These are phyloP conservation scores for Podospora bellae-mahoneyi DNA, from an alignment of 495 filamentous ascomycete genomes.

Conservation along the genomic window DNA sequence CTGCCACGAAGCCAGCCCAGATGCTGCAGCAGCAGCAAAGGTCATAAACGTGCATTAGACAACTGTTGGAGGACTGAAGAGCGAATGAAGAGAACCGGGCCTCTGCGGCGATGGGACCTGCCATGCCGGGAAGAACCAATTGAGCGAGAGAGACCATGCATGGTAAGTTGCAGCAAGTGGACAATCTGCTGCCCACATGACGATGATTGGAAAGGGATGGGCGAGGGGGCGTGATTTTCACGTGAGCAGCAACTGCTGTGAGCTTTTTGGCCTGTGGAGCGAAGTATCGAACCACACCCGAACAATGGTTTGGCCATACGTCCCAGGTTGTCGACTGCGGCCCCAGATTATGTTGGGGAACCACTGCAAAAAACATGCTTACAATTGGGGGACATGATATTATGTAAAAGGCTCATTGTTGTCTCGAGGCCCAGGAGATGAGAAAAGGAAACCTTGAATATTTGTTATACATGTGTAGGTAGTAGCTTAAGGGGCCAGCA, in stretches of 20 bases:
- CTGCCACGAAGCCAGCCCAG: slow-evolving; percentile 45
- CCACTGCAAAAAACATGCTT: neutral
- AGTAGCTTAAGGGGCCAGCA: neutral
- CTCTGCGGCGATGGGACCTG: slow-evolving; percentile 13
- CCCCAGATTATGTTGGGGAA: no score
- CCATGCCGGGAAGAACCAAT: slow-evolving; percentile 14
- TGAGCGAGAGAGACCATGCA: slow-evolving; percentile 27
- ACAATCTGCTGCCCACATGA: neutral
- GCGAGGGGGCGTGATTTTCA: neutral
- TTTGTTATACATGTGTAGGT: neutral
- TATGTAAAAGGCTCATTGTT: neutral
- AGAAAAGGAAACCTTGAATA: neutral
- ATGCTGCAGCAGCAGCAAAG: slow-evolving; percentile 19
- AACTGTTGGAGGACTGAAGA: slow-evolving; percentile 5
- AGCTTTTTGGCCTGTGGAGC: no score
- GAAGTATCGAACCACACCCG: no score
- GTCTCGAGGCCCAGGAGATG: neutral
- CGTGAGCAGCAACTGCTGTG: neutral
- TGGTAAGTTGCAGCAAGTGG: slow-evolving; percentile 21
- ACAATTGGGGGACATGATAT: no score
- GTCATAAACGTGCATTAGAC: slow-evolving; percentile 28
- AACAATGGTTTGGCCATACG: no score
- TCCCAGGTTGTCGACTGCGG: no score
- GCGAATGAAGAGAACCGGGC: slow-evolving; percentile 14
- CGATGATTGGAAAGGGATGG: neutral